Conservation (phyloP, 768 basidiomycete genomes). For the Suillus discolor region DNA sequence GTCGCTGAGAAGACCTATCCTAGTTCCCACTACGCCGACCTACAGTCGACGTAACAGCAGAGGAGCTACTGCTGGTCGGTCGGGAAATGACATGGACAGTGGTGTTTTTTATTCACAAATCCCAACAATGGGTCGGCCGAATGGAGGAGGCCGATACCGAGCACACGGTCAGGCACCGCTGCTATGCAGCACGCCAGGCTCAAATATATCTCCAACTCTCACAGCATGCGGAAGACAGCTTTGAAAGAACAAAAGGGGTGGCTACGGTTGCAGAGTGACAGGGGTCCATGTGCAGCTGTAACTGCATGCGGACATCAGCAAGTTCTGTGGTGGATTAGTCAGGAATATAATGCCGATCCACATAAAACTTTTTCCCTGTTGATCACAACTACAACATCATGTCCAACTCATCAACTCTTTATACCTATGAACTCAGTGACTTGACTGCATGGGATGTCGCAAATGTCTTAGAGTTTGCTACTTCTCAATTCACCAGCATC, state of each 20-base stretch:
- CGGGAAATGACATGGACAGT: too few relatives aligned
- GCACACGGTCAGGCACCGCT: too few relatives aligned
- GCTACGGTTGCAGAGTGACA: background rate
- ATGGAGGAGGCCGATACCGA: too few relatives aligned
- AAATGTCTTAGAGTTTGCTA: background rate
- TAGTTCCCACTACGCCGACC: too few relatives aligned
- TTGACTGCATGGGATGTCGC: background rate
- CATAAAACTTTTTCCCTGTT: background rate
- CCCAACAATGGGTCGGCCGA: too few relatives aligned
- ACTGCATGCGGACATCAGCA: background rate
- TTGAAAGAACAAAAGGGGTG: background rate
- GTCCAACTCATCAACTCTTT: background rate
- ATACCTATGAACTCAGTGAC: background rate
- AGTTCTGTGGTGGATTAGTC: background rate
- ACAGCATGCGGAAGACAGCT: background rate
- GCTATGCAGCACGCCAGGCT: background rate
- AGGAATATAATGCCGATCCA: background rate
- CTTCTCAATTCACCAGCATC: background rate
- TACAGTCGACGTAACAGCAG: too few relatives aligned
- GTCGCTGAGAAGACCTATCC: too few relatives aligned
- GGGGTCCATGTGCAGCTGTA: background rate
- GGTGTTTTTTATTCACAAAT: too few relatives aligned
- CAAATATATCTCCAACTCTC: background rate
- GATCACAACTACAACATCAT: too few relatives aligned
- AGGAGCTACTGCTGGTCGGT: too few relatives aligned